phyloP scores from a whole-genome alignment of 2,329 filamentous ascomycete species.

The Microdochium trichocladiopsis region DNA sequence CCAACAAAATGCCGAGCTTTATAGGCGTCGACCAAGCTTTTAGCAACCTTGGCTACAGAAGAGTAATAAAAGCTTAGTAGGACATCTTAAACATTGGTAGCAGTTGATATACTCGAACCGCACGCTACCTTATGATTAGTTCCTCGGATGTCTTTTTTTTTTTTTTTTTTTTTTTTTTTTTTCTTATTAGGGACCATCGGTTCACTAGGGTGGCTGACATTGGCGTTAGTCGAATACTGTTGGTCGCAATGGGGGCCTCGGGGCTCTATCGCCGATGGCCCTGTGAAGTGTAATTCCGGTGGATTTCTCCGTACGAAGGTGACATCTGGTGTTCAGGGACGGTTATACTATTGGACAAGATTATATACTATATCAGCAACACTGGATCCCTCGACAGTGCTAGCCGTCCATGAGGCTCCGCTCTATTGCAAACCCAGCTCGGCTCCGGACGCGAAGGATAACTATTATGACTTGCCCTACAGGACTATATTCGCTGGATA shows the following conservation, averaged over 20 bases:
- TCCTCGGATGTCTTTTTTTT: no score
- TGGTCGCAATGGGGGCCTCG: no score
- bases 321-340: background rate
- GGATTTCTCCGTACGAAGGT: background rate
- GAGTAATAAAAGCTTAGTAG: background rate
- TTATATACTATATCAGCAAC: background rate
- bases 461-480: background rate
- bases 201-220: no score
- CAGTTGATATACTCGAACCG: background rate
- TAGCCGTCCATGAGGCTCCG: background rate
- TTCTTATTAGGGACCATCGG: no score
- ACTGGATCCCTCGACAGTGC: background rate
- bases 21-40: background rate
- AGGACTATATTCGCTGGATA: background rate
- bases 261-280: background rate
- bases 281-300: no score
- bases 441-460: background rate
- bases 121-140: no score
- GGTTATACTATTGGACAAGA: background rate
- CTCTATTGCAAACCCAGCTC: background rate
- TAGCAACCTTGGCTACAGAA: background rate
- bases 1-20: background rate
- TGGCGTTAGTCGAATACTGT: no score
- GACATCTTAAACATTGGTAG: background rate
- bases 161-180: no score